These are phyloP conservation scores for Aspergillus phoenicis DNA, from an alignment of 2,329 filamentous ascomycete genomes.

Conservation along the genomic window DNA sequence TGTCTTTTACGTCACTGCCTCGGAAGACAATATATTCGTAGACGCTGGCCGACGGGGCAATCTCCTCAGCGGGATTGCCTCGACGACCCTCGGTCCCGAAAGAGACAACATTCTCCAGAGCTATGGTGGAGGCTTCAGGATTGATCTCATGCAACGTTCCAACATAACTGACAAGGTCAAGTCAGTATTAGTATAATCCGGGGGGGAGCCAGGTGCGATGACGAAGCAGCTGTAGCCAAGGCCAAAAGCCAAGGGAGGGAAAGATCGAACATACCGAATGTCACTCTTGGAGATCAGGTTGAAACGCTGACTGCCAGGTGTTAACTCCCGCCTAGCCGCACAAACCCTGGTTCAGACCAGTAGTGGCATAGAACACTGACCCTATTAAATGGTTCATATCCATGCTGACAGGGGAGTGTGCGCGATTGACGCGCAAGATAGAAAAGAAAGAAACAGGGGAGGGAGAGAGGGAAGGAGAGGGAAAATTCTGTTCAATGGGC, in stretches of 20 bases:
- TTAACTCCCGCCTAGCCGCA: constrained; percentile 41
- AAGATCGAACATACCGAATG: constrained; percentile 71
- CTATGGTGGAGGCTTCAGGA: constrained; percentile 93
- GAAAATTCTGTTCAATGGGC: constrained; percentile 28
- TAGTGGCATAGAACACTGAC: constrained; percentile 37
- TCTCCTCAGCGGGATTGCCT: constrained; percentile 76
- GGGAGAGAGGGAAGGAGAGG: constrained; percentile 23
- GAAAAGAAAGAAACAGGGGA: constrained; percentile 20
- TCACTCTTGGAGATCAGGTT: constrained; percentile 97
- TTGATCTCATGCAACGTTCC: constrained; percentile 97
- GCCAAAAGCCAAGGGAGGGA: background rate
- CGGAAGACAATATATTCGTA: constrained; percentile 99
- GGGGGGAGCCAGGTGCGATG: constrained; percentile 16
- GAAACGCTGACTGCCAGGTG: constrained; percentile 74
- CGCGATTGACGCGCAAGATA: constrained; percentile 36
- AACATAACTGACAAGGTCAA: constrained; percentile 69
- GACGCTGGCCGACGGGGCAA: constrained; percentile 78
- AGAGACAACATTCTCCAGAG: constrained; percentile 92
- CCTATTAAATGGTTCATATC: constrained; percentile 56
- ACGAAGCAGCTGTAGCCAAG: constrained; percentile 17
- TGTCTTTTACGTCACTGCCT: constrained; percentile 96
- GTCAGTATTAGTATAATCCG: constrained; percentile 34
- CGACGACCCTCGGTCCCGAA: constrained; percentile 92
- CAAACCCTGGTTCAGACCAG: constrained; percentile 36
- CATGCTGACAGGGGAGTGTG: constrained; percentile 40